These are phyloP conservation scores for Nemophila menziesii DNA, from an alignment of 257 asterid genomes.

Conservation along the genomic window DNA sequence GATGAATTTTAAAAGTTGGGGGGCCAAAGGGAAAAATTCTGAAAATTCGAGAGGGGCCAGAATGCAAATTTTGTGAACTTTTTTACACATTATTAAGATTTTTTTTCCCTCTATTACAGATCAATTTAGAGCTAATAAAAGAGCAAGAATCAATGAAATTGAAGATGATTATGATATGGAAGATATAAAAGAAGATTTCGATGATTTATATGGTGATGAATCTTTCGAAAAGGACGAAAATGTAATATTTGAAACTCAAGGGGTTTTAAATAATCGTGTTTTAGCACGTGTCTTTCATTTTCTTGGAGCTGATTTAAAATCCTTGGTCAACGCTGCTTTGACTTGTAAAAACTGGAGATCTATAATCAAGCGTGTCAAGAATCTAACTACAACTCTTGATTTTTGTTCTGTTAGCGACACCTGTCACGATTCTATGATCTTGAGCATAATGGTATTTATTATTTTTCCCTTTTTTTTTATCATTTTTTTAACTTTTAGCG, in stretches of 20 bases:
- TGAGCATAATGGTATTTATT: slow-evolving; percentile 54
- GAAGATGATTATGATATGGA: slow-evolving; percentile 62
- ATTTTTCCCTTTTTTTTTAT: not conserved
- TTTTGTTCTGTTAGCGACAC: slow-evolving; percentile 43
- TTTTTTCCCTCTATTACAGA: slow-evolving; percentile 28
- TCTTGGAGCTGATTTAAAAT: slow-evolving; percentile 74
- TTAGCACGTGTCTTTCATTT: slow-evolving; percentile 87
- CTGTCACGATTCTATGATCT: slow-evolving; percentile 48
- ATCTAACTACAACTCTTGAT: slow-evolving; percentile 61
- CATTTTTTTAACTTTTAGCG: not conserved
- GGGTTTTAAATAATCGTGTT: slow-evolving; percentile 52
- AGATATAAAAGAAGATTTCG: slow-evolving; percentile 39
- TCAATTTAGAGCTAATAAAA: slow-evolving; percentile 56
- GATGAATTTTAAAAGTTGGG: too few species aligned
- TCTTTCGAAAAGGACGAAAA: slow-evolving; percentile 31
- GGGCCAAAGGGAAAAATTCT: too few species aligned
- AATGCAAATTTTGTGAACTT: too few species aligned
- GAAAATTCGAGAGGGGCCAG: too few species aligned
- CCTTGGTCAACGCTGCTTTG: slow-evolving; percentile 56
- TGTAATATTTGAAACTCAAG: slow-evolving; percentile 32
- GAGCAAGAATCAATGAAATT: slow-evolving; percentile 46
- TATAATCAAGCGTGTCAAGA: slow-evolving; percentile 47
- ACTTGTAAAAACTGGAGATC: slow-evolving; percentile 95
- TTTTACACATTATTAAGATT: too few species aligned
- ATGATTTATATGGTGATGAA: slow-evolving; percentile 48